A percentile compares a stretch with the other conserved stretches of the same genome.
These are phyloP conservation scores for Amanita inopinata DNA, from an alignment of 768 basidiomycete species.

Conservation along the genomic window DNA sequence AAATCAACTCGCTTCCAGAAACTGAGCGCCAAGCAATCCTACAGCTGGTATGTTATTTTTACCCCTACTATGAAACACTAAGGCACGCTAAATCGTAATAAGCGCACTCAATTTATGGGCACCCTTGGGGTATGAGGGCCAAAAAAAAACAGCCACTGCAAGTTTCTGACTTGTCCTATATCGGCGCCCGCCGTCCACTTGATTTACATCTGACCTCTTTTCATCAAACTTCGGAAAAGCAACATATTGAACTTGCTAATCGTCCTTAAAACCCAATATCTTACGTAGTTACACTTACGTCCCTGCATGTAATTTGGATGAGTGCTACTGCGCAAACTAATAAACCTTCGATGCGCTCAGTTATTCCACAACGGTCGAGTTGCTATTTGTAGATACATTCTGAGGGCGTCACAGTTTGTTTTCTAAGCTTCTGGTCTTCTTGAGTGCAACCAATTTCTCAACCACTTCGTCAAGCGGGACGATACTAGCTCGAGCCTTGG, in stretches of 20 bases:
- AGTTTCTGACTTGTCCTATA: no score
- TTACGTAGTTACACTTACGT: no score
- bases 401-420: conserved; percentile 26
- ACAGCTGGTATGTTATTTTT: conserved; percentile 49
- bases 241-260: no score
- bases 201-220: no score
- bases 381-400: conserved; percentile 2
- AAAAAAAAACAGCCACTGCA: neutral
- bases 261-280: no score
- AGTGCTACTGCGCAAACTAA: no score
- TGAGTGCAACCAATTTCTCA: conserved; percentile 63
- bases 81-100: neutral
- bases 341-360: neutral
- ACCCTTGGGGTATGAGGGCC: conserved; percentile 15
- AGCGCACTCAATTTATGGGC: conserved; percentile 33
- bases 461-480: conserved; percentile 62
- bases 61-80: neutral
- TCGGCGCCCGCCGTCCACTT: no score
- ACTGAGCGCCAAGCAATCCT: conserved; percentile 72
- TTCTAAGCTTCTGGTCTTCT: conserved; percentile 35
- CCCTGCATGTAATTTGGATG: no score
- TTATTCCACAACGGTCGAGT: neutral
- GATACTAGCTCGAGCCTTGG: conserved; percentile 72
- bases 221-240: no score
- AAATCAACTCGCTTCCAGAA: conserved; percentile 74